phyloP scores from a whole-genome alignment of 345 rosid genomes.

The Arabidopsis arenosa region DNA sequence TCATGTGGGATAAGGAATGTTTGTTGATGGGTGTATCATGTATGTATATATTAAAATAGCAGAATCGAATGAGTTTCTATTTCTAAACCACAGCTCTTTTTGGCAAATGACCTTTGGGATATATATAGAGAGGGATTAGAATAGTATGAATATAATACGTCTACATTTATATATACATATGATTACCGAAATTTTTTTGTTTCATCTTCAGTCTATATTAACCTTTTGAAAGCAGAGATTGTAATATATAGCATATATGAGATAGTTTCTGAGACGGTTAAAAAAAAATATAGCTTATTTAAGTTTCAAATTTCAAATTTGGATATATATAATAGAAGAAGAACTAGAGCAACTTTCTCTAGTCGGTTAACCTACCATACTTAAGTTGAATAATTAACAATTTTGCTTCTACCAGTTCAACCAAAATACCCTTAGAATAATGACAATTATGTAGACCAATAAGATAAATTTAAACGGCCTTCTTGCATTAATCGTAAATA shows the following conservation, averaged over 20 bases:
- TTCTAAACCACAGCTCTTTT: conserved; percentile 11
- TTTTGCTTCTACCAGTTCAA: conserved; percentile 45
- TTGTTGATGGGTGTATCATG: conserved; percentile 23
- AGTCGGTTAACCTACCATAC: conserved; percentile 37
- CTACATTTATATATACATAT: neutral
- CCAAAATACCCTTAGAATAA: conserved; percentile 58
- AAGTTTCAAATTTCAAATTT: neutral
- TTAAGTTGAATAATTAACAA: conserved; percentile 48
- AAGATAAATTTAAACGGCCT: conserved; percentile 36
- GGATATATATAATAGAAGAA: neutral
- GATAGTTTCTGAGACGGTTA: neutral
- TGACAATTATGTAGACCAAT: conserved; percentile 41
- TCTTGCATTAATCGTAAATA: conserved; percentile 39
- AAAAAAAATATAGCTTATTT: neutral
- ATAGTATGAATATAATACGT: neutral
- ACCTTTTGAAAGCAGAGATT: neutral
- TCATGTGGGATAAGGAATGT: conserved; percentile 30
- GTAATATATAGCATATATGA: neutral
- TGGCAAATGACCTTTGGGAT: conserved; percentile 37
- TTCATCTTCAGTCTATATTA: neutral
- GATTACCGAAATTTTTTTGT: neutral
- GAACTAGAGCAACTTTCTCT: conserved; percentile 30
- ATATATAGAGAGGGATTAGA: conserved; percentile 16
- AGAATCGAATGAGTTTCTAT: conserved; percentile 20
- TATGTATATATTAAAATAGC: neutral